Conservation (phyloP, 1,284 basidiomycete species). For the Farysia itapuensis region DNA sequence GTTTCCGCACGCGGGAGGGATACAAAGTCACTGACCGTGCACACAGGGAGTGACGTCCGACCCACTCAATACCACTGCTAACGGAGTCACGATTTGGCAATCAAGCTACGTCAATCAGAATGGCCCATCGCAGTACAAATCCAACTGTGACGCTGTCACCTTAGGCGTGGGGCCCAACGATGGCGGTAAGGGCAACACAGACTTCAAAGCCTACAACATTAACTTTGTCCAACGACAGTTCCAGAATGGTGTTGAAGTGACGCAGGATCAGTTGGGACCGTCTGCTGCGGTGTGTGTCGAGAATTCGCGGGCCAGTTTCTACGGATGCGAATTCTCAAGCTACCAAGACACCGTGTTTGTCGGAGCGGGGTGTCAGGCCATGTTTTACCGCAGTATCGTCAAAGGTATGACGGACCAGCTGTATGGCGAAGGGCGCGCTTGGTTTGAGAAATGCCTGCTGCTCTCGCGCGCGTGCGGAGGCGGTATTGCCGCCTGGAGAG, state of each 20-base stretch:
- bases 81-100: constrained; percentile 24
- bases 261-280: constrained; percentile 20
- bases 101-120: constrained; percentile 26
- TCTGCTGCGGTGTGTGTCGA: constrained; percentile 19
- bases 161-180: constrained; percentile 8
- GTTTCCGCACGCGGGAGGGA: too few species aligned
- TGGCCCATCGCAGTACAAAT: background rate
- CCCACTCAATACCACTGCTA: background rate
- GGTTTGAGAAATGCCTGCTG: constrained; percentile 20
- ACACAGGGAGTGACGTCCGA: constrained; percentile 10
- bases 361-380: constrained; percentile 2
- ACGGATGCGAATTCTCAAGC: constrained; percentile 16
- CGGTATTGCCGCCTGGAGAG: constrained; percentile 29
- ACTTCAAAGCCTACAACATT: constrained; percentile 38
- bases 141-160: constrained; percentile 24
- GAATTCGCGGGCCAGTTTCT: constrained; percentile 15
- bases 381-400: constrained; percentile 12
- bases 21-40: too few species aligned
- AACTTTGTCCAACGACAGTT: constrained; percentile 19
- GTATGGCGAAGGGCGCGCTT: constrained; percentile 23
- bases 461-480: constrained; percentile 16
- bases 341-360: constrained; percentile 30
- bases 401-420: constrained; percentile 30
- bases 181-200: constrained; percentile 1
- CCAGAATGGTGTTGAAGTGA: constrained; percentile 5